phyloP scores from a whole-genome alignment of 306 rosid genomes.

The Benincasa hispida region DNA sequence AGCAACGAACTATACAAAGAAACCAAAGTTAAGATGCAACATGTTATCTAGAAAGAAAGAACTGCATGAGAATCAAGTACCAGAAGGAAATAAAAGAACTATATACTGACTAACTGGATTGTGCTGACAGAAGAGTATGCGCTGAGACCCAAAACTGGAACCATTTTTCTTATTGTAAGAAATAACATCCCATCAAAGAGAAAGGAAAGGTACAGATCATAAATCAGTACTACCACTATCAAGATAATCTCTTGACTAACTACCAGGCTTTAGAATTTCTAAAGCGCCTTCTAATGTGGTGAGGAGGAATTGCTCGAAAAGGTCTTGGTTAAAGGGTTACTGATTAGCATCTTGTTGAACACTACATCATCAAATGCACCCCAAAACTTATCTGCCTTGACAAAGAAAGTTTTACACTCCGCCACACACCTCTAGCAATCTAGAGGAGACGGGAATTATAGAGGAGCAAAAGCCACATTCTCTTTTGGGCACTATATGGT shows the following conservation, averaged over 20 bases:
- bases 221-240: not conserved
- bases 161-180: not conserved
- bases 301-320: not conserved
- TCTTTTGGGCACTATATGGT: not conserved
- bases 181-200: not conserved
- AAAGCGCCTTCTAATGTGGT: not conserved
- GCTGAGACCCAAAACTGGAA: not conserved
- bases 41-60: not conserved
- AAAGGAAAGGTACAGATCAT: not conserved
- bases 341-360: not conserved
- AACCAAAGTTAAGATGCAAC: not conserved
- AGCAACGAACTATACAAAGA: conserved; percentile 54
- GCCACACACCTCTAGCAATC: not conserved
- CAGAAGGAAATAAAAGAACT: not conserved
- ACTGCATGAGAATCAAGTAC: not conserved
- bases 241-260: not conserved
- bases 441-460: not conserved
- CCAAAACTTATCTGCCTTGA: not conserved
- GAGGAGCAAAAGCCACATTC: not conserved
- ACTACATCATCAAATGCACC: not conserved
- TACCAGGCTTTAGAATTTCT: not conserved
- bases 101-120: not conserved
- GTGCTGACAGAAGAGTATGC: not conserved
- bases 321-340: not conserved
- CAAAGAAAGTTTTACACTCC: not conserved